Conservation (phyloP, 108 stramenopile species). For the Cyclotella atomus region DNA sequence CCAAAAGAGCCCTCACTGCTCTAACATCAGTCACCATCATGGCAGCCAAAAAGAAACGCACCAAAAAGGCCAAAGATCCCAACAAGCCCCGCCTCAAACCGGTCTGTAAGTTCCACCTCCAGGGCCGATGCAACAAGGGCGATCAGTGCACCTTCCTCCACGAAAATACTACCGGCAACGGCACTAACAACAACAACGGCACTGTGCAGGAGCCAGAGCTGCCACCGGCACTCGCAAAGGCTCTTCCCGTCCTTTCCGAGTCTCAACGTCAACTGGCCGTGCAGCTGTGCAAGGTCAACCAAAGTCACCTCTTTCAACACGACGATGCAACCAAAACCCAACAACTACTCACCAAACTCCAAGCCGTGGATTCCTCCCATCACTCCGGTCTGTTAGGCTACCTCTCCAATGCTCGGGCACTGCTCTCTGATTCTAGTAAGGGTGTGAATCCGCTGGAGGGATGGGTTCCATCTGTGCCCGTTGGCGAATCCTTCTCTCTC, state of each 20-base stretch:
- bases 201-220: slow-evolving; percentile 25
- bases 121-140: slow-evolving; percentile 24
- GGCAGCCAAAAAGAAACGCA: neutral
- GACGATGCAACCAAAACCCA: slow-evolving; percentile 20
- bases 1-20: no score
- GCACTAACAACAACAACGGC: neutral
- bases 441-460: slow-evolving; percentile 97
- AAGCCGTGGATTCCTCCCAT: slow-evolving; percentile 66
- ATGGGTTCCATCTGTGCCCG: slow-evolving; percentile 88
- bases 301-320: slow-evolving; percentile 55
- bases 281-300: neutral
- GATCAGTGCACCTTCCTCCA: slow-evolving; percentile 25
- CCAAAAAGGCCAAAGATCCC: neutral
- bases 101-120: slow-evolving; percentile 28
- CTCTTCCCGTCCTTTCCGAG: neutral
- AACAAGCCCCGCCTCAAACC: neutral
- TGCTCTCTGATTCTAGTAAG: slow-evolving; percentile 56
- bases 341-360: slow-evolving; percentile 61
- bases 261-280: neutral
- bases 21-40: neutral
- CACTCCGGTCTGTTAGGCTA: slow-evolving; percentile 70
- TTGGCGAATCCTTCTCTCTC: slow-evolving; percentile 71
- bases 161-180: neutral
- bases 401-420: slow-evolving; percentile 61
- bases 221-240: slow-evolving; percentile 10